phyloP scores from a whole-genome alignment of 306 rosid species.

The Cucurbita maxima region DNA sequence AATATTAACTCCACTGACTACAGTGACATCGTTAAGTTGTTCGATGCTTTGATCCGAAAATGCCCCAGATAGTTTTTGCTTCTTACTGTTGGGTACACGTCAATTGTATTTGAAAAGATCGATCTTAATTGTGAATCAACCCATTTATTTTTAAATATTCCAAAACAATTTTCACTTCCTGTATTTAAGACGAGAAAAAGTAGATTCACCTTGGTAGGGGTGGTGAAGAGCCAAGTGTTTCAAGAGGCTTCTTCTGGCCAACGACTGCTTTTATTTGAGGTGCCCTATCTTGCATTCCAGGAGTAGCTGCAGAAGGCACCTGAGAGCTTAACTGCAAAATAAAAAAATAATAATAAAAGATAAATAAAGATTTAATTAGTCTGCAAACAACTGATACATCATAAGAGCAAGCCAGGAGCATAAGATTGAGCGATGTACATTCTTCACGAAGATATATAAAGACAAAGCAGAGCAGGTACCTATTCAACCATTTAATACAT shows the following conservation, averaged over 20 bases:
- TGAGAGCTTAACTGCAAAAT: constrained; percentile 32
- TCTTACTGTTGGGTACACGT: constrained; percentile 40
- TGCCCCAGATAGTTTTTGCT: constrained; percentile 72
- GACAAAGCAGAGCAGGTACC: background rate
- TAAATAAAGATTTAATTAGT: background rate
- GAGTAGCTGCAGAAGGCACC: constrained; percentile 27
- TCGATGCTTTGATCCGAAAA: constrained; percentile 81
- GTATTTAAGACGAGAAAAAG: background rate
- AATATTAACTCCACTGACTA: constrained; percentile 94
- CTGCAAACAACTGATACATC: background rate
- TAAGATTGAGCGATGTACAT: background rate
- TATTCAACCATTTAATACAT: background rate
- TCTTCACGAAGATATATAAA: background rate
- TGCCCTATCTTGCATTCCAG: constrained; percentile 31
- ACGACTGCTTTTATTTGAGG: constrained; percentile 46
- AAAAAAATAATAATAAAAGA: background rate
- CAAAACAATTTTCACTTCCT: background rate
- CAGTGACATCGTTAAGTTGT: constrained; percentile 89
- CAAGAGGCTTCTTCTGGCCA: constrained; percentile 85
- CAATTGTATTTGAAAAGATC: background rate
- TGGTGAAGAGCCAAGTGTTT: constrained; percentile 74
- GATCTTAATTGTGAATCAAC: background rate
- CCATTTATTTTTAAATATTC: background rate
- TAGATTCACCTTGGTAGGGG: constrained; percentile 53
- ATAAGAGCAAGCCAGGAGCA: background rate